Conservation (phyloP, 345 rosid genomes). For the Crucihimalaya himalaica region DNA sequence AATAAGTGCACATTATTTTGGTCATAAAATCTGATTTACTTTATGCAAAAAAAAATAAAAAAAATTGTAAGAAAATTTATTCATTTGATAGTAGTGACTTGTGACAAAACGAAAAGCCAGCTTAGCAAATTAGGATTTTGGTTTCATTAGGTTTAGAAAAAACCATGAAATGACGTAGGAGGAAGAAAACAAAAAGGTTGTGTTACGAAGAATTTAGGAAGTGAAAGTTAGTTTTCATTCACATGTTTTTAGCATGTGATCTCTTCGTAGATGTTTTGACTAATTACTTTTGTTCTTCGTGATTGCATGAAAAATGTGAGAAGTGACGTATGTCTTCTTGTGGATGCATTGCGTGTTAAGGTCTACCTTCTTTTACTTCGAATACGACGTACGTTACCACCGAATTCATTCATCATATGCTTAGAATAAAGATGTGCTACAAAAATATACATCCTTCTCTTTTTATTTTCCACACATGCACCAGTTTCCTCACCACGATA, state of each 20-base stretch:
- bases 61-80: too few species aligned
- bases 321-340: conserved; percentile 9
- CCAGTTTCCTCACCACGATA: background rate
- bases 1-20: too few species aligned
- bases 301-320: conserved; percentile 25
- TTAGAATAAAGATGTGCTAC: background rate
- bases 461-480: background rate
- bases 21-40: too few species aligned
- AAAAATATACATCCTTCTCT: background rate
- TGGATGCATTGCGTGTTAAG: conserved; percentile 26
- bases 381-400: background rate
- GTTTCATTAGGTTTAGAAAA: conserved; percentile 10
- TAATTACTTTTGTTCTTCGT: background rate
- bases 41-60: too few species aligned
- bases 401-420: background rate
- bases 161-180: background rate
- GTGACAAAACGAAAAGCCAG: conserved; percentile 18
- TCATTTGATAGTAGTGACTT: too few species aligned
- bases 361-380: background rate
- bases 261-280: background rate
- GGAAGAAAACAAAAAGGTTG: conserved; percentile 10
- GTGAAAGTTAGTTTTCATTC: conserved; percentile 15
- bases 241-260: conserved; percentile 28
- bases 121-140: background rate
- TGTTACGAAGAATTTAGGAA: conserved; percentile 2